A percentile compares a stretch with the other conserved stretches of the same genome.
These are phyloP conservation scores for Capsicum pubescens DNA, from an alignment of 257 asterid species.

Conservation along the genomic window DNA sequence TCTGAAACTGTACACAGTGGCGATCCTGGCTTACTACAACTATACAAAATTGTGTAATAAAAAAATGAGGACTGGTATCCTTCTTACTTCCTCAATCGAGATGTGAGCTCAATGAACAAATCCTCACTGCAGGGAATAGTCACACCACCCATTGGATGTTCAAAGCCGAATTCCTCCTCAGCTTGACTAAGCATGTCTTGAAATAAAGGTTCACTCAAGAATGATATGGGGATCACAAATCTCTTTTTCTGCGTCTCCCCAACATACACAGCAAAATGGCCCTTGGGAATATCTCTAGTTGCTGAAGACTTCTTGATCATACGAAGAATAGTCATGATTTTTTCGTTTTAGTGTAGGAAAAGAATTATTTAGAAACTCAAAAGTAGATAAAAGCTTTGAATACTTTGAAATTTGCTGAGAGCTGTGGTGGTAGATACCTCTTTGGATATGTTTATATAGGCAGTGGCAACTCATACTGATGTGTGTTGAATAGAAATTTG, in stretches of 20 bases:
- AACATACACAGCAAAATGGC: conserved; percentile 45
- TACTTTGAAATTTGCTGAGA: neutral
- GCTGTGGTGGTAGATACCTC: conserved; percentile 8
- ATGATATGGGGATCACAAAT: conserved; percentile 43
- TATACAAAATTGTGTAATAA: neutral
- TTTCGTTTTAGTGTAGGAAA: neutral
- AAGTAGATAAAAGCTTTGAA: neutral
- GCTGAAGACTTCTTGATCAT: neutral
- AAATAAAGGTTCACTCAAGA: conserved; percentile 38
- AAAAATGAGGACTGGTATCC: neutral
- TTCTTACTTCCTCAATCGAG: conserved; percentile 27
- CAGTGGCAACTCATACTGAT: neutral
- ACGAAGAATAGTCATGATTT: neutral
- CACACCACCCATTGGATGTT: conserved; percentile 43
- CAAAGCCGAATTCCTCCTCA: conserved; percentile 47
- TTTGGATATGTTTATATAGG: neutral
- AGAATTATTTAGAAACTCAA: neutral
- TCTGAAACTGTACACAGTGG: neutral
- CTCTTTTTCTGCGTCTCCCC: conserved; percentile 45
- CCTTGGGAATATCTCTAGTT: conserved; percentile 37
- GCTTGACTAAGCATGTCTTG: conserved; percentile 43
- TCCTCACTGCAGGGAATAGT: conserved; percentile 44
- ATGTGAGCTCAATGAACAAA: conserved; percentile 32
- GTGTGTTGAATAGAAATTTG: neutral
- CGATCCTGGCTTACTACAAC: neutral